These are phyloP conservation scores for Talaromyces adpressus DNA, from an alignment of 495 filamentous ascomycete genomes.

Conservation along the genomic window DNA sequence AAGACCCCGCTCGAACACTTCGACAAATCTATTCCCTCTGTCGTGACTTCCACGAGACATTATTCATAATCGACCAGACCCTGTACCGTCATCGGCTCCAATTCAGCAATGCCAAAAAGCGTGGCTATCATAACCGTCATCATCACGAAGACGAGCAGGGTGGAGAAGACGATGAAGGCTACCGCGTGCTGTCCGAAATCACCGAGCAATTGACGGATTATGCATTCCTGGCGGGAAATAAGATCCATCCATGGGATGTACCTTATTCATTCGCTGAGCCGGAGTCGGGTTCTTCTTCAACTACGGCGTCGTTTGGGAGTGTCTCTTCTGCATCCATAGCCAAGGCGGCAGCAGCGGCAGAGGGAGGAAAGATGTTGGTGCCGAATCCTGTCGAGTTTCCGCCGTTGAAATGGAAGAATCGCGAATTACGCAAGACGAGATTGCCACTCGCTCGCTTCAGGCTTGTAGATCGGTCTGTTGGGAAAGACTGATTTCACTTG, in stretches of 20 bases:
- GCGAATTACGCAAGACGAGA: background rate
- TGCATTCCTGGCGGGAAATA: background rate
- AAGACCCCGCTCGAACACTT: background rate
- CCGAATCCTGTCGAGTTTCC: background rate
- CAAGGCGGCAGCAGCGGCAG: background rate
- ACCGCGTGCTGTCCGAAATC: background rate
- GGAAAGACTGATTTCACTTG: background rate
- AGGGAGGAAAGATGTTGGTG: background rate
- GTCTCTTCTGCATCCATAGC: background rate
- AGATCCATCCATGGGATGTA: background rate
- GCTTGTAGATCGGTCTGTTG: background rate
- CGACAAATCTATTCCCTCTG: background rate
- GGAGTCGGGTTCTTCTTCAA: background rate
- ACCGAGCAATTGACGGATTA: conserved; percentile 1
- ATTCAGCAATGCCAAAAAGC: background rate
- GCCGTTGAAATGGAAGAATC: background rate
- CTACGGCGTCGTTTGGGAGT: too few species aligned
- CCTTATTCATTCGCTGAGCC: background rate
- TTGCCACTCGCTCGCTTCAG: background rate
- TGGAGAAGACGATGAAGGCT: background rate
- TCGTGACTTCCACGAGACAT: background rate
- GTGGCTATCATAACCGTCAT: background rate
- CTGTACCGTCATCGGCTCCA: background rate
- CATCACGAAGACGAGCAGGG: background rate
- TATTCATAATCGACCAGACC: background rate